These are phyloP conservation scores for Termitomyces heimii DNA, from an alignment of 768 basidiomycete species.

Conservation along the genomic window DNA sequence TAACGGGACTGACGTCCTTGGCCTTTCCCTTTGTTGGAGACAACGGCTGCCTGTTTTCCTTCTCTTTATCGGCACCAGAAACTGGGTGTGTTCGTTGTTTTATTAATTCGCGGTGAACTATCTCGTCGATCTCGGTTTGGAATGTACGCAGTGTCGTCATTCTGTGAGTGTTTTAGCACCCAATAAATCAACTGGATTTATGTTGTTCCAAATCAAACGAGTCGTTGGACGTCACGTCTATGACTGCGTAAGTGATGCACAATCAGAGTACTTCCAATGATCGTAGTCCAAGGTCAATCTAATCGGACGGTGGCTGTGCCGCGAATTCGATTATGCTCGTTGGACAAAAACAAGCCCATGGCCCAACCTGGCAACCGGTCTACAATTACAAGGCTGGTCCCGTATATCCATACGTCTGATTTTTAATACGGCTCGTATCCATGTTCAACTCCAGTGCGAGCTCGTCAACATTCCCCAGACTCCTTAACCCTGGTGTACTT, in stretches of 20 bases:
- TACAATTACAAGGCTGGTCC: slow-evolving; percentile 12
- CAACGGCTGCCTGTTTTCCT: slow-evolving; percentile 20
- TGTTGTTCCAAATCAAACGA: slow-evolving; percentile 10
- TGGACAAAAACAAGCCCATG: slow-evolving; percentile 3
- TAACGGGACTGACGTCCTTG: slow-evolving; percentile 25
- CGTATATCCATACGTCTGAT: neutral
- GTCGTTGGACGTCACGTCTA: slow-evolving; percentile 14
- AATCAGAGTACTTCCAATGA: neutral
- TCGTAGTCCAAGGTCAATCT: slow-evolving; percentile 1
- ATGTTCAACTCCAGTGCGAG: slow-evolving; percentile 12
- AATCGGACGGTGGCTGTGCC: slow-evolving; percentile 11
- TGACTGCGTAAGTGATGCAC: slow-evolving; percentile 3
- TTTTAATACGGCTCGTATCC: neutral
- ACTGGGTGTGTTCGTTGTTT: slow-evolving; percentile 48
- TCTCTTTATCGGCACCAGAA: slow-evolving; percentile 28
- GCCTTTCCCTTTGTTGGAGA: slow-evolving; percentile 31
- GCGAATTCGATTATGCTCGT: neutral
- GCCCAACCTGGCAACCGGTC: slow-evolving; percentile 10
- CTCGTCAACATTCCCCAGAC: slow-evolving; percentile 15
- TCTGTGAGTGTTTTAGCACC: neutral
- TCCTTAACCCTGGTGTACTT: slow-evolving; percentile 51
- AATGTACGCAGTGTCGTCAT: slow-evolving; percentile 58
- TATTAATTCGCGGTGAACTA: slow-evolving; percentile 58
- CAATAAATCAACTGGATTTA: slow-evolving; percentile 4
- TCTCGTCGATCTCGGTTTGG: slow-evolving; percentile 75